Conservation (phyloP, 345 rosid species). For the Hibiscus trionum region DNA sequence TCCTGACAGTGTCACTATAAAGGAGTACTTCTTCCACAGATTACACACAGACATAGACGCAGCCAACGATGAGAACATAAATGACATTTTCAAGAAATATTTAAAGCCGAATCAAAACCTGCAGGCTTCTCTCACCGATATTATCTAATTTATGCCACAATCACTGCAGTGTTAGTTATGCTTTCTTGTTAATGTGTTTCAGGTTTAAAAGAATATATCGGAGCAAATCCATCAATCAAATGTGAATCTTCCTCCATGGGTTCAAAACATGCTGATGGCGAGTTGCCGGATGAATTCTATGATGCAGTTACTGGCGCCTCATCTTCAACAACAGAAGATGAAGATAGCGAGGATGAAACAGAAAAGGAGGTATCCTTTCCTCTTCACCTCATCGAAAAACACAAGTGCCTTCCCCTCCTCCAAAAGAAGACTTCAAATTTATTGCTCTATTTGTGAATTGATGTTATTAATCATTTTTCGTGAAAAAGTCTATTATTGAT, state of each 20-base stretch:
- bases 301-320: conserved; percentile 67
- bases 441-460: background rate
- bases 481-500: conserved; percentile 15
- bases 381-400: conserved; percentile 7
- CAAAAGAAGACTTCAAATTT: background rate
- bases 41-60: background rate
- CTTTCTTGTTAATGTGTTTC: conserved; percentile 19
- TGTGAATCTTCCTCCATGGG: conserved; percentile 43
- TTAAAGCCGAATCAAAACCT: background rate
- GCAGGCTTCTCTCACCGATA: background rate
- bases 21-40: background rate
- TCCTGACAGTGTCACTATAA: background rate
- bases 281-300: conserved; percentile 75
- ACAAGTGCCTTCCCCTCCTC: background rate
- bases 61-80: background rate
- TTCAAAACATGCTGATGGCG: conserved; percentile 50
- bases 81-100: conserved; percentile 1
- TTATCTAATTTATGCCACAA: background rate
- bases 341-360: conserved; percentile 50
- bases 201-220: conserved; percentile 91
- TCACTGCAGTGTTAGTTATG: background rate
- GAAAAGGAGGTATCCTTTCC: conserved; percentile 36
- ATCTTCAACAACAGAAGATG: conserved; percentile 67
- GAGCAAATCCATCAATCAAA: conserved; percentile 80
- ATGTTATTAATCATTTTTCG: background rate